A percentile compares a stretch with the other conserved stretches of the same genome.
Evolutionary conservation across 495 filamentous ascomycete species (phyloP).

Genomic region (Aspergillus conjunctus): DNA sequence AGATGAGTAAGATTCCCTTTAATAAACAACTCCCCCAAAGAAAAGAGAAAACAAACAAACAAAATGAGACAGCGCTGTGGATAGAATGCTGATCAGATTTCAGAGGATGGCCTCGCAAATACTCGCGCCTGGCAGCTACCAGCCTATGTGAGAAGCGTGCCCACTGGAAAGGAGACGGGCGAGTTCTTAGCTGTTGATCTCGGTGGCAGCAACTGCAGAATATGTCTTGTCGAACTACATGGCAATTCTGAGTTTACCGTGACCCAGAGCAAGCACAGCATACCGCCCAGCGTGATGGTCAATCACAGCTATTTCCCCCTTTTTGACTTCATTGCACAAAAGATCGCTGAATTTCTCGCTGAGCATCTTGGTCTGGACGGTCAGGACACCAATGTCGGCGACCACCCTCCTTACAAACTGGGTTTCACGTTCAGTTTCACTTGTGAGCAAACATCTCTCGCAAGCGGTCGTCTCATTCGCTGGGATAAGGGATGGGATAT

Average conservation of each 20-base stretch:
- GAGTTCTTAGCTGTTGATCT: constrained; percentile 60
- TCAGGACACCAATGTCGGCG: no score
- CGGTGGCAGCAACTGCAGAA: constrained; percentile 69
- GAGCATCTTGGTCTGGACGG: constrained; percentile 5
- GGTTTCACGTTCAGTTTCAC: constrained; percentile 33
- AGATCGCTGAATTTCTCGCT: constrained; percentile 17
- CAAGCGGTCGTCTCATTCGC: constrained; percentile 22
- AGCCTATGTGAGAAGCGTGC: no score
- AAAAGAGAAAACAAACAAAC: no score
- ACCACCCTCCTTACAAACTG: constrained; percentile 15
- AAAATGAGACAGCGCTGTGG: no score
- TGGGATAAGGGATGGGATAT: constrained; percentile 35
- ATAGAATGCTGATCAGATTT: no score
- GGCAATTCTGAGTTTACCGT: constrained; percentile 34
- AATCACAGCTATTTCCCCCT: constrained; percentile 21
- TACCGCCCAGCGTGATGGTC: constrained; percentile 25
- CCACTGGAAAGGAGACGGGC: no score
- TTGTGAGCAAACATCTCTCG: constrained; percentile 24
- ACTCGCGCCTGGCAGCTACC: no score
- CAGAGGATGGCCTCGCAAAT: no score
- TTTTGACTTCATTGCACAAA: constrained; percentile 29
- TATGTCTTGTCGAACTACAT: constrained; percentile 64
- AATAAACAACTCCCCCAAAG: no score
- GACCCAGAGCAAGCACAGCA: constrained; percentile 17
- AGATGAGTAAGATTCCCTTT: no score